Conservation (phyloP, 305 asterid species). For the Lippia alba region DNA sequence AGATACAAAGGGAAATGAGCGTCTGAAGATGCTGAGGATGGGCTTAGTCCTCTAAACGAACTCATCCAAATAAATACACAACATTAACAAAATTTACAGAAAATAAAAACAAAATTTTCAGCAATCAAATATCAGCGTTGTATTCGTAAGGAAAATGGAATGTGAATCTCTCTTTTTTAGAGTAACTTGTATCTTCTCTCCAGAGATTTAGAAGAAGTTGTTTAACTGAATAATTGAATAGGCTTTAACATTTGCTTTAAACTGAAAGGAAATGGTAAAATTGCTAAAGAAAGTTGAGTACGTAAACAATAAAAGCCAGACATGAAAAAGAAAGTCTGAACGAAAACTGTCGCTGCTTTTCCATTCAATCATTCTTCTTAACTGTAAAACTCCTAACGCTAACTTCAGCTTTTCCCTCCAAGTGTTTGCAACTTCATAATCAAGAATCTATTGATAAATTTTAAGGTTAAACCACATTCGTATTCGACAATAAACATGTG, state of each 20-base stretch:
- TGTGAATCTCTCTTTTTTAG: too few relatives aligned
- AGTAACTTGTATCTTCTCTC: too few relatives aligned
- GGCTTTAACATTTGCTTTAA: too few relatives aligned
- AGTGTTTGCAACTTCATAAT: too few relatives aligned
- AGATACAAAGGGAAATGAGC: constrained; percentile 10
- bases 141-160: not conserved
- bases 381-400: not conserved
- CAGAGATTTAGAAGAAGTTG: constrained; percentile 3
- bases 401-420: not conserved
- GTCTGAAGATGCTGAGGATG: too few relatives aligned
- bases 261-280: not conserved
- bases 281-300: not conserved
- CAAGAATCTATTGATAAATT: too few relatives aligned
- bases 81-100: not conserved
- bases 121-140: not conserved
- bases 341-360: constrained; percentile 12
- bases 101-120: not conserved
- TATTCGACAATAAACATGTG: too few relatives aligned
- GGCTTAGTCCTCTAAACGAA: constrained; percentile 9
- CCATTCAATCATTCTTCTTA: not conserved
- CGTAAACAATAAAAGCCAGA: constrained; percentile 18
- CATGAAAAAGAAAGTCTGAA: constrained; percentile 22
- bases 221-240: not conserved
- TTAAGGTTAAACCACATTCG: too few relatives aligned
- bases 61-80: not conserved